Base-by-base conservation (phyloP, 805 yeast species). In the Teunomyces stri region DNA sequence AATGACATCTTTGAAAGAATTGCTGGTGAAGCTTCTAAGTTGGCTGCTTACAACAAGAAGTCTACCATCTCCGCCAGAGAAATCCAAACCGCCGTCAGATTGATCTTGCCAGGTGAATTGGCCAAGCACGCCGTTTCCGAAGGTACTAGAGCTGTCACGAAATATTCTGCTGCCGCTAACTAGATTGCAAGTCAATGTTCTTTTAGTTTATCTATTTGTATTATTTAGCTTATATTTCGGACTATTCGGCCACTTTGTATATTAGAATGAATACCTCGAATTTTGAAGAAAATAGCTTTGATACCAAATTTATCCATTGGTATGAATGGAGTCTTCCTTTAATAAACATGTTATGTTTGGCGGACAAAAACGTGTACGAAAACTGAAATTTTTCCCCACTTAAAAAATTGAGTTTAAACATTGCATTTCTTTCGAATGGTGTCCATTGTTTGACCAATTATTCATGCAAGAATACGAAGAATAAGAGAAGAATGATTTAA, bases 51-150 rank as follows among this genome's bases (percentile, higher is more conserved):
- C 67, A 65, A 64, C 66, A 65, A 65, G 62, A 65, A 65, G 62
- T 65, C 70, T 39, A 65, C 70, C 60, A 65, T 65, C 47, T 65
- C 70, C 37, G 69, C 70, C 46, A 65, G 70, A 65, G 70, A 65
- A 51, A 65, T 65, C 56, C 70, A 65, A 52, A 65, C 70, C 43
- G 68, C 70, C 37, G 70, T 65, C 42, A 65, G 69, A 62, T 65
- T 65, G 63, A 65, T 65, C 62, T 65, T 65, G 61, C 70, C 70
- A 36, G 70, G 70, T 61, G 70, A 65, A 56, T 65, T 65, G 60
- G 70, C 70, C 45, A 65, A 65, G 67, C 70, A 65, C 61, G 70
- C 70, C 46, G 70, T 65, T 53, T 65, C 70, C 41, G 70, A 65
- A 56, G 70, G 70, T 61, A 65, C 70, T 50, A 65, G 70, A 65